These are phyloP conservation scores for Lizanozyma gosingica DNA, from an alignment of 1,139 yeast species.

Conservation along the genomic window DNA sequence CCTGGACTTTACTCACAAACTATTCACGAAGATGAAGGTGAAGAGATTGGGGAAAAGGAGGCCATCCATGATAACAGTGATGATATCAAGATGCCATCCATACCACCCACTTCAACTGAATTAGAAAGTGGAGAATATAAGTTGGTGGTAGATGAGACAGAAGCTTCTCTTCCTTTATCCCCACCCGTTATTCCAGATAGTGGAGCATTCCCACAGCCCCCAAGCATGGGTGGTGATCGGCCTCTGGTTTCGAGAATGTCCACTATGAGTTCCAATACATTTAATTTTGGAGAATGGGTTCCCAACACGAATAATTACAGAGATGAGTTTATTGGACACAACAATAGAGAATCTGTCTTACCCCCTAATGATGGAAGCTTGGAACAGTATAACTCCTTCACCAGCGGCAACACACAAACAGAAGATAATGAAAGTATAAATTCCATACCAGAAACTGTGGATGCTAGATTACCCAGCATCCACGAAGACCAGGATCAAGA, in stretches of 20 bases:
- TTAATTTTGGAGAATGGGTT: constrained; percentile 45
- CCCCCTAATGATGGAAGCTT: constrained; percentile 10
- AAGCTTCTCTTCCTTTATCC: not conserved
- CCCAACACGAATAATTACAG: constrained; percentile 43
- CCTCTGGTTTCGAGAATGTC: constrained; percentile 10
- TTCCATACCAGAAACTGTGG: constrained; percentile 38
- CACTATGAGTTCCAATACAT: constrained; percentile 28
- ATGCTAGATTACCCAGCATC: constrained; percentile 30
- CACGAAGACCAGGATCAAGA: constrained; percentile 26
- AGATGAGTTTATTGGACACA: constrained; percentile 42
- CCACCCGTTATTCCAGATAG: not conserved
- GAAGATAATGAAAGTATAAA: constrained; percentile 2
- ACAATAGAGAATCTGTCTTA: constrained; percentile 28
- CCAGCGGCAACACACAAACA: constrained; percentile 21
- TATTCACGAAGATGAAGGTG: constrained; percentile 4
- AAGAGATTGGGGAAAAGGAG: constrained; percentile 6
- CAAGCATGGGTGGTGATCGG: not conserved
- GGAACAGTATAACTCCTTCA: constrained; percentile 23
- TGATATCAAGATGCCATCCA: not conserved
- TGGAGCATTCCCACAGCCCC: not conserved
- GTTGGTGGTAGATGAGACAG: not conserved
- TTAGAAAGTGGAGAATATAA: not conserved
- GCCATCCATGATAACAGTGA: constrained; percentile 3
- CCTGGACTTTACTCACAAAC: constrained; percentile 1
- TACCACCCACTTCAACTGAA: not conserved